Conservation (phyloP, 1,139 yeast species). For the Taiozyma sp. region DNA sequence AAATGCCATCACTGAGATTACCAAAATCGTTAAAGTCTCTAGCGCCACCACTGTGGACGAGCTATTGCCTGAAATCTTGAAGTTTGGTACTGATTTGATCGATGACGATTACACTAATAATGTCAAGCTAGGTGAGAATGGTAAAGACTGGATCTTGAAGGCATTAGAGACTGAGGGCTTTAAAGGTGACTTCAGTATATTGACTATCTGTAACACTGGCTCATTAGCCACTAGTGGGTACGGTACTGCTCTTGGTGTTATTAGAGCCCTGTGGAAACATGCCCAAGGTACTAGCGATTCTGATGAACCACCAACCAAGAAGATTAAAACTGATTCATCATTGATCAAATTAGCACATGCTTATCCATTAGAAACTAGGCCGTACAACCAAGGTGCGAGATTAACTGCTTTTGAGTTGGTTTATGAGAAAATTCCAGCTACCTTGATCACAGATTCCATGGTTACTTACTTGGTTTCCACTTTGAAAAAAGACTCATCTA, state of each 20-base stretch:
- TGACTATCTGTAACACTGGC: slow-evolving; percentile 85
- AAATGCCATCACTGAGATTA: slow-evolving; percentile 66
- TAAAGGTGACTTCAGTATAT: slow-evolving; percentile 65
- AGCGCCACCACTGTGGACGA: slow-evolving; percentile 23
- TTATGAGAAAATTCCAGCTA: slow-evolving; percentile 81
- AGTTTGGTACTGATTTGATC: slow-evolving; percentile 55
- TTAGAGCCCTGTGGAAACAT: slow-evolving; percentile 58
- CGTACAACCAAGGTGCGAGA: slow-evolving; percentile 94
- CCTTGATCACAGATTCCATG: slow-evolving; percentile 89
- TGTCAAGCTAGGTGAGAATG: slow-evolving; percentile 71
- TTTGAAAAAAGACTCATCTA: slow-evolving; percentile 20
- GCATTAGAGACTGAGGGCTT: slow-evolving; percentile 43
- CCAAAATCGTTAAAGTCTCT: slow-evolving; percentile 28
- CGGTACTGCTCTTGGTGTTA: slow-evolving; percentile 93
- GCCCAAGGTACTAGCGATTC: slow-evolving; percentile 27
- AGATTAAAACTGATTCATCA: slow-evolving; percentile 20
- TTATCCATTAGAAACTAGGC: slow-evolving; percentile 90
- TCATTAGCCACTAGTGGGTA: slow-evolving; percentile 96
- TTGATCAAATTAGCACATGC: slow-evolving; percentile 46
- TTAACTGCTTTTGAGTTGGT: slow-evolving; percentile 87
- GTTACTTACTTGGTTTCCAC: slow-evolving; percentile 64
- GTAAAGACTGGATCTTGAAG: slow-evolving; percentile 60
- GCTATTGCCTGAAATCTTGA: slow-evolving; percentile 36
- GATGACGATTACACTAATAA: slow-evolving; percentile 77
- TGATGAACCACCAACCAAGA: slow-evolving; percentile 25